A percentile compares a stretch with the other conserved stretches of the same genome.
Conservation (phyloP, 352 stramenopile genomes). For the Phytophthora lateralis region DNA sequence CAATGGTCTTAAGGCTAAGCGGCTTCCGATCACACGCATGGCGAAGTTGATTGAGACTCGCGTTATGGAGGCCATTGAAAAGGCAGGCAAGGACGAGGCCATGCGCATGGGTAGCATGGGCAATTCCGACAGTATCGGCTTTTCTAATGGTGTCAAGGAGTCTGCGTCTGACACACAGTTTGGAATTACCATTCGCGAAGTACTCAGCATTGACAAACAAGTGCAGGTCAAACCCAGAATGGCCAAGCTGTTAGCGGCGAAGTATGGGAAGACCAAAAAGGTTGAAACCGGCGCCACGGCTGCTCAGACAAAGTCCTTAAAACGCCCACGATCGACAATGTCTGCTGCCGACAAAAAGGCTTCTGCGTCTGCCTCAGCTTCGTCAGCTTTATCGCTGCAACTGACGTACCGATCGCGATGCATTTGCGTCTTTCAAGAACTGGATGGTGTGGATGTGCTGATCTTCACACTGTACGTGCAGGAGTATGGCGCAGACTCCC, state of each 20-base stretch:
- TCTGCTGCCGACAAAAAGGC: conserved; percentile 28
- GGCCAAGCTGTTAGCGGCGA: conserved; percentile 68
- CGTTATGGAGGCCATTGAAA: conserved; percentile 74
- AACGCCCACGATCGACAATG: conserved; percentile 52
- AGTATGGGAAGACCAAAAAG: conserved; percentile 73
- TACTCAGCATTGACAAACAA: conserved; percentile 88
- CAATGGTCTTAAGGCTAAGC: conserved; percentile 80
- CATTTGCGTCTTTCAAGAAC: conserved; percentile 91
- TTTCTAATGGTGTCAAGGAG: conserved; percentile 64
- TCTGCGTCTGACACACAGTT: conserved; percentile 81
- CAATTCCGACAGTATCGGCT: conserved; percentile 85
- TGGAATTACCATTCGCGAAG: conserved; percentile 86
- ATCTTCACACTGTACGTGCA: conserved; percentile 92
- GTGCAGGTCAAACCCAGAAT: conserved; percentile 88
- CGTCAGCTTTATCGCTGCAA: conserved; percentile 53
- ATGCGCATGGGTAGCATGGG: conserved; percentile 81
- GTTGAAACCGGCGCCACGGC: conserved; percentile 19
- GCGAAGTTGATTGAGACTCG: conserved; percentile 83
- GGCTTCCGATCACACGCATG: conserved; percentile 85
- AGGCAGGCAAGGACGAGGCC: conserved; percentile 79
- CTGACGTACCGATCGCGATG: conserved; percentile 88
- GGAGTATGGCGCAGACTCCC: conserved; percentile 80
- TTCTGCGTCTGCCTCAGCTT: conserved; percentile 16
- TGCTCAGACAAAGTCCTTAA: conserved; percentile 65
- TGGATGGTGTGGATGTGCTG: conserved; percentile 87